Evolutionary conservation across 805 yeast genomes (phyloP).

Genomic region (Ogataea corticis): DNA sequence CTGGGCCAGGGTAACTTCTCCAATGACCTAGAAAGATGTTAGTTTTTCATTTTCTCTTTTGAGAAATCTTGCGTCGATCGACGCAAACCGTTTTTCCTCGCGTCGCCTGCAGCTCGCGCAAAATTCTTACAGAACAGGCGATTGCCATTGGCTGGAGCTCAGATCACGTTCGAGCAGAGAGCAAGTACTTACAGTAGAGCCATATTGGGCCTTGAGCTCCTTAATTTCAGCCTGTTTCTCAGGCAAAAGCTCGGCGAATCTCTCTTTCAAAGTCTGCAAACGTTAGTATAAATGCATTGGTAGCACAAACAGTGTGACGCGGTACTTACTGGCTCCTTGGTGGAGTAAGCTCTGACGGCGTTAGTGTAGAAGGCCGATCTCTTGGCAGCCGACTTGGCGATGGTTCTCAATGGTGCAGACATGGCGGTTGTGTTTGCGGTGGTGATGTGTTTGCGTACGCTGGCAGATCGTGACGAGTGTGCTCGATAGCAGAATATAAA

Average conservation of each 20-base stretch:
- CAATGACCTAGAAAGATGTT: conserved; percentile 46
- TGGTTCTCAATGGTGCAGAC: conserved; percentile 27
- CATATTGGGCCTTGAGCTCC: conserved; percentile 87
- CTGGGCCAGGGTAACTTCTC: conserved; percentile 74
- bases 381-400: conserved; percentile 31
- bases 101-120: conserved; percentile 1
- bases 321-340: conserved; percentile 38
- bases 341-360: conserved; percentile 38
- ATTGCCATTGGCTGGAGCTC: conserved; percentile 3
- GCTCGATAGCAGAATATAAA: conserved; percentile 3
- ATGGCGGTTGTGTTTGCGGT: conserved; percentile 3
- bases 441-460: conserved; percentile 1
- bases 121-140: conserved; percentile 5
- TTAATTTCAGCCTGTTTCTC: conserved; percentile 89
- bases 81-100: not conserved
- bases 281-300: conserved; percentile 2
- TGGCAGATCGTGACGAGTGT: not conserved
- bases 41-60: conserved; percentile 5
- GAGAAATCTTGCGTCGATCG: not conserved
- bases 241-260: conserved; percentile 90
- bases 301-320: not conserved
- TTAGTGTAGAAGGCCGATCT: conserved; percentile 21
- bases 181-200: conserved; percentile 61
- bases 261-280: conserved; percentile 79
- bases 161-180: not conserved